Percentiles rank a stretch among this genome's conserved stretches.
phyloP scores from a whole-genome alignment of 768 basidiomycete species.

The Pisolithus orientalis region DNA sequence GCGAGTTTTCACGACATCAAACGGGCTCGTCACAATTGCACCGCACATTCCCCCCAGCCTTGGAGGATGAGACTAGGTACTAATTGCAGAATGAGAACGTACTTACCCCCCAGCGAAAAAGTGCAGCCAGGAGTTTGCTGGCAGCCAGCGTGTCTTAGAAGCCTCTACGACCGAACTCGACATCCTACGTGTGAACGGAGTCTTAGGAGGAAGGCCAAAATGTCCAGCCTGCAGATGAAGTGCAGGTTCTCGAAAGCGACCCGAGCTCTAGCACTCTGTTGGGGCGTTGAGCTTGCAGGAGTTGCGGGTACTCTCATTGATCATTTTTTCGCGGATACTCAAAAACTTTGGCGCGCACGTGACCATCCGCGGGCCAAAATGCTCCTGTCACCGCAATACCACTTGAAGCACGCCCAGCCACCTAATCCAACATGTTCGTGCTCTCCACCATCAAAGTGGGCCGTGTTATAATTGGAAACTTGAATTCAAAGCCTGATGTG shows the following conservation, averaged over 20 bases:
- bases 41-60: constrained; percentile 98
- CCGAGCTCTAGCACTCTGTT: too few species aligned
- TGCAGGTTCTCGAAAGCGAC: too few species aligned
- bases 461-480: not conserved
- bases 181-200: not conserved
- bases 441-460: constrained; percentile 40
- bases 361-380: not conserved
- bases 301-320: too few species aligned
- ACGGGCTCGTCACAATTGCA: constrained; percentile 92
- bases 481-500: not conserved
- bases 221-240: too few species aligned
- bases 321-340: too few species aligned
- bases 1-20: constrained; percentile 97
- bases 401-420: too few species aligned
- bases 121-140: constrained; percentile 79
- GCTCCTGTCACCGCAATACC: too few species aligned
- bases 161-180: constrained; percentile 11
- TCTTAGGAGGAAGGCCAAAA: not conserved
- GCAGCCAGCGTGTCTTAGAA: constrained; percentile 36
- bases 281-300: too few species aligned
- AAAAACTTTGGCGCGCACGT: not conserved
- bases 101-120: constrained; percentile 84
- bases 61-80: constrained; percentile 3
- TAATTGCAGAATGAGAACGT: not conserved
- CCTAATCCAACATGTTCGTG: constrained; percentile 33